Evolutionary conservation across 805 yeast genomes (phyloP), one percentile per base, ranked within the genome.

Genomic region (Naumovozyma baii): DNA sequence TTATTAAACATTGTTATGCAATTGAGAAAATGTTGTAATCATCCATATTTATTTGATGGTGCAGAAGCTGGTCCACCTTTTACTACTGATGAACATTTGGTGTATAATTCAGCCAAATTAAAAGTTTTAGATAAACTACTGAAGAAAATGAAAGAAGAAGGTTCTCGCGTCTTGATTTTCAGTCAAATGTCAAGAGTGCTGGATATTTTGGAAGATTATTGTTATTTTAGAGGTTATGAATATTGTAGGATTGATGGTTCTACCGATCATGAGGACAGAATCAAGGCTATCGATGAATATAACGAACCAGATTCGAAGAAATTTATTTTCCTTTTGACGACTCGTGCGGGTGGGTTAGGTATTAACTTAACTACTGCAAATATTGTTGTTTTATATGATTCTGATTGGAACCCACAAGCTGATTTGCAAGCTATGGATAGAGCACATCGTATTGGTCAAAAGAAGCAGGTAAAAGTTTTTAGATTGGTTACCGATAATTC

Each of bases 281-380:
- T 83, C 26, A 66, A 69, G 41, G 80, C 87, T 1, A 83, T 83
- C 46, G 94, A 83, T 61, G 87, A 80, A 31, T 83, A 79, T 57
- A 83, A 83, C 52, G 76, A 72, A n/a, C 87, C 86, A 10, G 83
- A 68, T 32, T 74, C 83, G 4, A 69, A 73, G 12, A 83, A 83
- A 49, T 83, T 83, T 55, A 68, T 81, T n/a, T 83, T 83, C 49
- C 61, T 83, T 45, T 66, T 83, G 48, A 83, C 94, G 4, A 83
- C 94, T 3, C 74, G 94, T 68, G 94, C 94, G 34, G 92, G 96
- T 62, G 95, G 95, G 9, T 69, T 86, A 57, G 94, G 94, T 62
- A 83, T 83, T 52, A 83, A 83, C 55, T 69, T 83, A 52, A 83
- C 92, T 3, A 66, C 78, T n/a, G 92, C 92, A 1, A 88, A 83